Evolutionary conservation across 306 rosid genomes (phyloP), one percentile per base, ranked within the genome.

Genomic region (Alnus rubra): DNA sequence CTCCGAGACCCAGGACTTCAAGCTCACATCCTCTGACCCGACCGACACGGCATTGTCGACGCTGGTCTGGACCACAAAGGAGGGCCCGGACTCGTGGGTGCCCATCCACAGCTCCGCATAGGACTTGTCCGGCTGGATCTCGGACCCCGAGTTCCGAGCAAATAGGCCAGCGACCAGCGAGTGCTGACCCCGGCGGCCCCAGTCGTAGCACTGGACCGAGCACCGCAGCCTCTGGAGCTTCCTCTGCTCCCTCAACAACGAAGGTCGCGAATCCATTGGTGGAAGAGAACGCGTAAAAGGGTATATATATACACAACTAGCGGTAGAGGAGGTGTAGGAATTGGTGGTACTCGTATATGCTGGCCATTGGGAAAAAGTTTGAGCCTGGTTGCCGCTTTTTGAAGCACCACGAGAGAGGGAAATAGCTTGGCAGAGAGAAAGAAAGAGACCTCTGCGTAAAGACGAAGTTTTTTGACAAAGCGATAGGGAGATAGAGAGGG

Each of bases 81-180:
- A 95, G 0, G 99, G 98, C 15, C 93, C 99, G 1, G 99, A 93
- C 37, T 89, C 90, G 39, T 88, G 99, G 52, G 97, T 93, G 31
- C 99, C 99, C 87, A 95, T 95, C 99, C 99, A 95, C 47, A 95
- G 78, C 82, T 95, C 99, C 0, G 99, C 98, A 49, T 90, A 95
- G 39, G 99, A 93, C 74, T 74, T 73, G 3, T 88, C 87, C 2
- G 87, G 84, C 75, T 81, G 84, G 73, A 90, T 82, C 73, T 73
- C 23, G 0, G 92, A 68, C n/a, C 69, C 83, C 0, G 97, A 91
- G 78, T 95, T 95, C 18, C 81, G 81, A 15, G 89, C 79, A 74
- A 63, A 89, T 14, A 95, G 88, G 28, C 90, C 74, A 0, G 97
- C 98, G 44, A 93, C 99, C 16, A 76, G 78, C 7, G 99, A 95